Conservation (phyloP, 2,329 filamentous ascomycete genomes). For the Chrysoporthe austroafricana region DNA sequence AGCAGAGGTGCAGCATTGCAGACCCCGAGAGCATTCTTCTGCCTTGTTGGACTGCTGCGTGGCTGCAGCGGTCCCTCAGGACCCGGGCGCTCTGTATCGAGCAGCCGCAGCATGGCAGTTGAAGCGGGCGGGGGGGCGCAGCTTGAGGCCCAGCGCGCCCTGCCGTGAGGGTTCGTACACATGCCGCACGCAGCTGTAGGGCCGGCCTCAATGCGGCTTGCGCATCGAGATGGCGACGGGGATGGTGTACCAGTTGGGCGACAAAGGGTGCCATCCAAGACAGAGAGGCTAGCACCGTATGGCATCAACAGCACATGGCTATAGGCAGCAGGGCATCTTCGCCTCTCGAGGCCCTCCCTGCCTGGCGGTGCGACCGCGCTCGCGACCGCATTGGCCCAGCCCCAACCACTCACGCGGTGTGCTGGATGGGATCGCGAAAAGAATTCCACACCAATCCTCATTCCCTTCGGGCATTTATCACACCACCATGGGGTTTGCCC, state of each 20-base stretch:
- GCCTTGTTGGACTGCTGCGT: background rate
- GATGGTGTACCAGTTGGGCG: background rate
- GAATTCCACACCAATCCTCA: background rate
- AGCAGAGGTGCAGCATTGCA: background rate
- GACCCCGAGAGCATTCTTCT: background rate
- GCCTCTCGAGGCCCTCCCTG: background rate
- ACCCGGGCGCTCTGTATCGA: background rate
- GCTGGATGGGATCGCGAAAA: background rate
- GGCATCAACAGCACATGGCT: background rate
- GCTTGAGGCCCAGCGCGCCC: background rate
- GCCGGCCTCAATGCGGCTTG: background rate
- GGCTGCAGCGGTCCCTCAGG: background rate
- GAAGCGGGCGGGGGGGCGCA: background rate
- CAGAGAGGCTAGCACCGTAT: background rate
- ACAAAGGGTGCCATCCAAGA: background rate
- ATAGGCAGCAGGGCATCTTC: background rate
- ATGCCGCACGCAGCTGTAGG: too few relatives aligned
- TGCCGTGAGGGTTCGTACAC: too few relatives aligned
- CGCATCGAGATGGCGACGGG: background rate
- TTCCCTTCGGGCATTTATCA: slow-evolving; percentile 10
- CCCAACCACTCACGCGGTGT: slow-evolving; percentile 4
- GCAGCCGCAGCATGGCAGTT: too few relatives aligned
- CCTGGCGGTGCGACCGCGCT: background rate
- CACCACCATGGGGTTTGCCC: slow-evolving; percentile 2
- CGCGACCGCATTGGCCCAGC: slow-evolving; percentile 13